Percentiles rank a stretch among this genome's conserved stretches.
phyloP scores from a whole-genome alignment of 352 stramenopile species.

The Poterioochromonas sp. region DNA sequence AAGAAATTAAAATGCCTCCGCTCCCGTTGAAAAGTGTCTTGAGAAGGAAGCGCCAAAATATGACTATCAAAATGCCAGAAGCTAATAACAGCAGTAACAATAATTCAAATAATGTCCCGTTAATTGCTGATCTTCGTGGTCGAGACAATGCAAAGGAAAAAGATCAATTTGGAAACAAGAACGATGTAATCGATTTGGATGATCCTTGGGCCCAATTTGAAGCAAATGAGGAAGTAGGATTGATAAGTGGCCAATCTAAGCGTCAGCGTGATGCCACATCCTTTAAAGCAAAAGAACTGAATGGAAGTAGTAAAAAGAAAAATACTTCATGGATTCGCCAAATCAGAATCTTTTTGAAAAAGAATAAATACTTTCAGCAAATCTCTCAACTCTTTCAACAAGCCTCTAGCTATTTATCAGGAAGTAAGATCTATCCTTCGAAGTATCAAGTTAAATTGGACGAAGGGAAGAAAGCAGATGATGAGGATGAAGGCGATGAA shows the following conservation, averaged over 20 bases:
- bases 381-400: too few relatives aligned
- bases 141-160: neutral
- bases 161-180: constrained; percentile 27
- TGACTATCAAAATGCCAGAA: constrained; percentile 8
- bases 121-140: constrained; percentile 9
- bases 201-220: constrained; percentile 35
- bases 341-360: neutral
- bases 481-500: neutral
- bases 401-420: too few relatives aligned
- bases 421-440: neutral
- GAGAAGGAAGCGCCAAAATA: constrained; percentile 17
- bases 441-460: neutral
- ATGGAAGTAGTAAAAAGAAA: neutral
- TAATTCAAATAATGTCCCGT: neutral
- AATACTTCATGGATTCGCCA: neutral
- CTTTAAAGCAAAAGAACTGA: constrained; percentile 6
- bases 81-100: too few relatives aligned
- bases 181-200: constrained; percentile 9
- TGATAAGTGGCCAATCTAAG: neutral
- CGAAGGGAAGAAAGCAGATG: neutral
- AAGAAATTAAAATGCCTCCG: constrained; percentile 34
- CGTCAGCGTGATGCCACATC: too few relatives aligned
- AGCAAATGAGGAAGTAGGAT: neutral
- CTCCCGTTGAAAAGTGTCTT: constrained; percentile 26
- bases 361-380: neutral